phyloP scores from a whole-genome alignment of 1,284 basidiomycete species.

The Puccinia polysora region DNA sequence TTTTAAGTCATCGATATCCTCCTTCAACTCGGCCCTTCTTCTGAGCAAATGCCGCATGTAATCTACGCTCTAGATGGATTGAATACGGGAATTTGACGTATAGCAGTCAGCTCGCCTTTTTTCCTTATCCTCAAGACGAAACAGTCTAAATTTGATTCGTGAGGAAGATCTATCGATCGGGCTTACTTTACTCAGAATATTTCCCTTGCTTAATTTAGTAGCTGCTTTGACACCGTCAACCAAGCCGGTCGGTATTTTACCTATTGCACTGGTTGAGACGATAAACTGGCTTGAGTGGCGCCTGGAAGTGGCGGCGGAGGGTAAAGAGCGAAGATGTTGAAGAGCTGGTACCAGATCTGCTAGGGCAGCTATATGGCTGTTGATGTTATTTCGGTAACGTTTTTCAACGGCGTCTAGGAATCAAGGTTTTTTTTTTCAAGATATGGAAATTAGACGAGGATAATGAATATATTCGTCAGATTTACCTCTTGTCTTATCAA shows the following conservation, averaged over 20 bases:
- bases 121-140: background rate
- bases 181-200: constrained; percentile 47
- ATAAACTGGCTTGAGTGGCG: constrained; percentile 49
- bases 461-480: no score
- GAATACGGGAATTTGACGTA: background rate
- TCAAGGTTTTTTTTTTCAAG: background rate
- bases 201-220: constrained; percentile 48
- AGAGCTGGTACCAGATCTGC: constrained; percentile 48
- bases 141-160: no score
- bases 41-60: constrained; percentile 48
- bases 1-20: constrained; percentile 48
- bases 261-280: constrained; percentile 46
- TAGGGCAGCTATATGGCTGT: constrained; percentile 47
- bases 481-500: no score
- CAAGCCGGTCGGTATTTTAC: constrained; percentile 46
- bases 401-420: constrained; percentile 48
- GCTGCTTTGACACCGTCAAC: constrained; percentile 49
- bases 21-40: constrained; percentile 44
- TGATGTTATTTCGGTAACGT: constrained; percentile 50
- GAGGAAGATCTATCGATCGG: background rate
- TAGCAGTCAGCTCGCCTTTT: background rate
- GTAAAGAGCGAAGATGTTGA: constrained; percentile 48
- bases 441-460: background rate
- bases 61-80: constrained; percentile 43
- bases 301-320: constrained; percentile 47